Evolutionary conservation across 306 rosid species (phyloP), one percentile per base, ranked within the genome.

Genomic region (Prunus campanulata): DNA sequence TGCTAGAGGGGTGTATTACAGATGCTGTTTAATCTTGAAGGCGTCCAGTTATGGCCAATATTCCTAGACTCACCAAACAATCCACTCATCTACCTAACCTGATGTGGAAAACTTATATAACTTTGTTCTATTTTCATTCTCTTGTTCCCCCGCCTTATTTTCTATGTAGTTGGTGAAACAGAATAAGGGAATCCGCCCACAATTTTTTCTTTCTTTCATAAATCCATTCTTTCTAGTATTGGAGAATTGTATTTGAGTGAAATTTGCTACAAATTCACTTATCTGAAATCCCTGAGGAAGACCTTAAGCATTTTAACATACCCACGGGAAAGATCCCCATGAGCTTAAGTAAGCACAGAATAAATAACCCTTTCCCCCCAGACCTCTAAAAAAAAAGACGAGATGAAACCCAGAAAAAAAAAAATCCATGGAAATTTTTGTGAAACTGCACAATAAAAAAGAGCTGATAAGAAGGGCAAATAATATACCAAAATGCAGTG

Each of bases 401-500:
- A 2, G 12, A 25, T 16, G 35, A 47, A 61, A 46, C 44, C 18
- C 30, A 46, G 11, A 30, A 44, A 46, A 14, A 68, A 68, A 16
- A 27, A 44, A 67, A 55, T 24, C 22, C 20, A 46, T 24, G 51
- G 16, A 8, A 20, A 24, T 3, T 55, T 14, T 32, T 16, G 29
- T 5, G 8, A 56, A 39, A n/a, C 66, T 66, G 63, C 56, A 60
- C 5, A 19, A 66, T 11, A 20, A 48, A 32, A 27, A 57, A 77
- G 47, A 30, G 69, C 14, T 25, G 11, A 25, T 39, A 11, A 50
- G 71, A n/a, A 71, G 57, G 55, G 66, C 24, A 50, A 48, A 49
- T 1, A 66, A 19, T 49, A 24, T 74, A 84, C 87, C 87, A 77
- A 77, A 84, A 84, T n/a, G 87, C 85, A 42, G 87, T 80, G 71